Conservation (phyloP, 177 flowering plant genomes). For the Vitis hybrid region DNA sequence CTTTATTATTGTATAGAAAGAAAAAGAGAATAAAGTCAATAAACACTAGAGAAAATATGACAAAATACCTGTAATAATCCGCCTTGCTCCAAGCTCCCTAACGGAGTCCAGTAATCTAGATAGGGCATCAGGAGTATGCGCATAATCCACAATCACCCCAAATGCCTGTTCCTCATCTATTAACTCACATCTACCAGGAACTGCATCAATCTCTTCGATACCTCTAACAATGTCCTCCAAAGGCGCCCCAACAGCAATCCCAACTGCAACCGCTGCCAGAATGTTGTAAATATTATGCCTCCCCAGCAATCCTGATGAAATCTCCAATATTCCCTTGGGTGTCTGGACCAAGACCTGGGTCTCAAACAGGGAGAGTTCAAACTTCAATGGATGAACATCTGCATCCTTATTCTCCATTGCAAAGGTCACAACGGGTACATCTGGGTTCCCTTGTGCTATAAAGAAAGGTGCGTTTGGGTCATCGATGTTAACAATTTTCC, state of each 20-base stretch:
- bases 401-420: conserved; percentile 88
- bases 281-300: conserved; percentile 87
- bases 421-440: conserved; percentile 92
- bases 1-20: no score
- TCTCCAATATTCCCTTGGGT: conserved; percentile 89
- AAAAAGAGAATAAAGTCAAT: no score
- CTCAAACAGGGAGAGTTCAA: conserved; percentile 89
- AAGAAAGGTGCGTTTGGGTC: conserved; percentile 85
- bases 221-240: conserved; percentile 96
- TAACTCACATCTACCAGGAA: conserved; percentile 93
- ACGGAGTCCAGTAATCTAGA: conserved; percentile 89
- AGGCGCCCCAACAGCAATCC: conserved; percentile 94
- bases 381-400: conserved; percentile 80
- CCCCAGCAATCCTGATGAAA: conserved; percentile 95
- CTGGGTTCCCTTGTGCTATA: conserved; percentile 68
- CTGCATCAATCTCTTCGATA: conserved; percentile 93
- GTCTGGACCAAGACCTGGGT: conserved; percentile 93
- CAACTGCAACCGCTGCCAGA: conserved; percentile 91
- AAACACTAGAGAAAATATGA: background rate
- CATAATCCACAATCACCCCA: conserved; percentile 90
- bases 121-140: conserved; percentile 86
- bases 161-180: conserved; percentile 97
- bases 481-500: conserved; percentile 88
- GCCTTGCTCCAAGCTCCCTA: conserved; percentile 77
- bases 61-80: conserved; percentile 86